Evolutionary conservation across 2,329 filamentous ascomycete genomes (phyloP).

Genomic region (Raffaelea arxii): DNA sequence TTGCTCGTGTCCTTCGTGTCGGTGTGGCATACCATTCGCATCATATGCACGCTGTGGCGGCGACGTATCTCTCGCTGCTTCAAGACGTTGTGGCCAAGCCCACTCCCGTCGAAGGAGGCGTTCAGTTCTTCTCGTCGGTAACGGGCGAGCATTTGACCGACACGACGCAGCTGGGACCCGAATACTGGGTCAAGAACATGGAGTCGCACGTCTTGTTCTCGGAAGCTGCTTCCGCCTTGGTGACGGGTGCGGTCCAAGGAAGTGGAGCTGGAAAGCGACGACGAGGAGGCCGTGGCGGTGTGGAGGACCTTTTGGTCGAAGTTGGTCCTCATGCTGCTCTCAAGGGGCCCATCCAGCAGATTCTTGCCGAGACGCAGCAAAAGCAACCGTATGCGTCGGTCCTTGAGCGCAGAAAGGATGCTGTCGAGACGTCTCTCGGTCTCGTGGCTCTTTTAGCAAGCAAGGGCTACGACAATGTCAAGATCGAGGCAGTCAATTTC

Average conservation of each 20-base stretch:
- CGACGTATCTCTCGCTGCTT: conserved; percentile 6
- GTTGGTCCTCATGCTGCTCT: conserved; percentile 19
- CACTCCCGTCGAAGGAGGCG: not conserved
- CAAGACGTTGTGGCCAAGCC: not conserved
- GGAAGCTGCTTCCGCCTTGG: conserved; percentile 9
- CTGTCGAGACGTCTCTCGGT: not conserved
- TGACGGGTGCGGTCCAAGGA: conserved; percentile 5
- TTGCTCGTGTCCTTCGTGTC: conserved; percentile 23
- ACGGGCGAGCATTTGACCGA: not conserved
- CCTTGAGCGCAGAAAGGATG: conserved; percentile 3
- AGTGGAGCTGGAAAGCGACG: no score
- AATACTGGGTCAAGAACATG: conserved; percentile 5
- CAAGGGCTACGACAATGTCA: not conserved
- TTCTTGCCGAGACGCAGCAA: not conserved
- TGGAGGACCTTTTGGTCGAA: conserved; percentile 13
- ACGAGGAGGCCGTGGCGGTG: conserved; percentile 5
- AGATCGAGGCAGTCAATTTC: not conserved
- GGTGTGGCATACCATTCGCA: conserved; percentile 31
- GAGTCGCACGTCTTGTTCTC: not conserved
- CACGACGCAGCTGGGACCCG: not conserved
- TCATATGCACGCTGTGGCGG: conserved; percentile 21
- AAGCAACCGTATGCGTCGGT: not conserved
- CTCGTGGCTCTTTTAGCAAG: not conserved
- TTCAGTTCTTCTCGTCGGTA: not conserved
- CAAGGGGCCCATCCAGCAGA: conserved; percentile 15